These are phyloP conservation scores for Neckera pumila DNA, from an alignment of 225 moss, liverwort and hornwort species.

Conservation along the genomic window DNA sequence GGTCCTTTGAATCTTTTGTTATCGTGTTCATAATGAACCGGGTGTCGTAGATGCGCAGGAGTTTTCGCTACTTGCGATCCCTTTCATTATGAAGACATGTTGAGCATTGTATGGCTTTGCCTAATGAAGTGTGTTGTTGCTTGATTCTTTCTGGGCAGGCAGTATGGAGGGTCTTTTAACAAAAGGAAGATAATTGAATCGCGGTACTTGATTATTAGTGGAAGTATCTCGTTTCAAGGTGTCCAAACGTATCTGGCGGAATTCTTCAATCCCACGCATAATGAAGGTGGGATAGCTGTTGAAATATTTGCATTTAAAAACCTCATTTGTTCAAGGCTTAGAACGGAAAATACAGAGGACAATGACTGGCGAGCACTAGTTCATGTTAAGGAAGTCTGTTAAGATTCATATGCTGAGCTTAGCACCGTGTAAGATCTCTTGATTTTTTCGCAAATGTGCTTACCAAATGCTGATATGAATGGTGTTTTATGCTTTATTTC, in stretches of 20 bases:
- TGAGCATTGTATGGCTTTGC: not conserved
- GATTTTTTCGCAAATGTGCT: not conserved
- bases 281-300: constrained; percentile 45
- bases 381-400: not conserved
- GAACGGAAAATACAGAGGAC: not conserved
- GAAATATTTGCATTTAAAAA: not conserved
- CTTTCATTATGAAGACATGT: not conserved
- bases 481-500: not conserved
- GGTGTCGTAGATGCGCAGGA: not conserved
- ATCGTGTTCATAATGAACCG: not conserved
- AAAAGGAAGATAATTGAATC: constrained; percentile 55
- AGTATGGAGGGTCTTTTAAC: constrained; percentile 77
- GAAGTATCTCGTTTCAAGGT: constrained; percentile 57
- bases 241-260: constrained; percentile 71
- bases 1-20: not conserved
- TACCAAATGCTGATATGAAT: not conserved
- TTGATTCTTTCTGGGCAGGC: constrained; percentile 36
- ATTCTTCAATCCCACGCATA: constrained; percentile 83
- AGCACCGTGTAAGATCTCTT: not conserved
- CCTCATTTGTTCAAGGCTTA: not conserved
- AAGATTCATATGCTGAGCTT: not conserved
- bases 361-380: not conserved
- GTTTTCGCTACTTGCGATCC: not conserved
- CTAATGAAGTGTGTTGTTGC: not conserved
- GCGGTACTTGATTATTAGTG: constrained; percentile 76